Base-by-base conservation (phyloP, 306 rosid genomes). In the Medicago lupulina region DNA sequence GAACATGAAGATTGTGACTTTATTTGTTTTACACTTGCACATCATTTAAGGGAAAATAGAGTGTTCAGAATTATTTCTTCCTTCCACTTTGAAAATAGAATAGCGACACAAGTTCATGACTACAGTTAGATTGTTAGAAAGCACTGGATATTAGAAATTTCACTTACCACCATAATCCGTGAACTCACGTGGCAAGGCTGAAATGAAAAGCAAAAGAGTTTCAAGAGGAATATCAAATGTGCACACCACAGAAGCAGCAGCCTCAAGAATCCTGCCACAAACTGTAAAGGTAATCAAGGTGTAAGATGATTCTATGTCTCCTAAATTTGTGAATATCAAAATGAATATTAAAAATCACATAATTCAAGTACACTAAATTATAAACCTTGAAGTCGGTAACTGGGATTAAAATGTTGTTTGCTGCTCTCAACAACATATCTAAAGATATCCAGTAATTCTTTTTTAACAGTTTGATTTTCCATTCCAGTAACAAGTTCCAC, bases 341-440 rank as follows among this genome's bases (percentile, higher is more conserved):
- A 83, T 64, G 71, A 63, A 55, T 63, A 67, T 28, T 61, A 47
- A 70, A 51, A 75, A 82, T 51, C 76, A 51, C 39, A 76, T 68
- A 78, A 88, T 70, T 80, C 80, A 89, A 82, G 80, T 61, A 80
- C 67, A 80, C 53, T 51, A 78, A 74, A 81, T 59, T 63, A 79
- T 81, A 82, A 80, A 91, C 97, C 98, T 91, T 60, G 87, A 73
- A 86, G 82, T 68, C 98, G 96, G 85, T 94, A 94, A 78, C 84
- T 94, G 70, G 98, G 96, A 86, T 94, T 94, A 88, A 94, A 94
- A 84, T 94, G 98, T 23, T 90, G 93, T 83, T 92, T 94, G 92
- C 98, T 90, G 88, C 87, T 86, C 87, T 88, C 96, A 71, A 88
- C 76, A 77, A 88, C 85, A 87, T 87, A 94, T 86, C 97, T 86